These are phyloP conservation scores for Gonapodya sp. DNA, from an alignment of 192 early-diverging fungal species.

Conservation along the genomic window DNA sequence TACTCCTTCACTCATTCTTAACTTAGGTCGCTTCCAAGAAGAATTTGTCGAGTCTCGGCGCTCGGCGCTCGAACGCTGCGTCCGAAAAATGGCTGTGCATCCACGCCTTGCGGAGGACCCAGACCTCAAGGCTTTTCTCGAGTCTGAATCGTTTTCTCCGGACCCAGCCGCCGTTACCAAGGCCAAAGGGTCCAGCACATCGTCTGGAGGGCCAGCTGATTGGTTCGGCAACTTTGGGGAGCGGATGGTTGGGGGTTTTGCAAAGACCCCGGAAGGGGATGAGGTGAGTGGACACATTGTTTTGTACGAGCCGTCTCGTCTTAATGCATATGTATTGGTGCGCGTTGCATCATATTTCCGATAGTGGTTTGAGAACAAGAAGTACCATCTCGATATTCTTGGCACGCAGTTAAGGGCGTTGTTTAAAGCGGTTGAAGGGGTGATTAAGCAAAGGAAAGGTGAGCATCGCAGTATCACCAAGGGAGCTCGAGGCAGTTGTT, in stretches of 20 bases:
- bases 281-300: too few species aligned
- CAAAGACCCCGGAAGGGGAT: neutral
- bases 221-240: neutral
- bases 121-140: constrained; percentile 77
- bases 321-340: neutral
- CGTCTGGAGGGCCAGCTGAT: neutral
- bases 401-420: constrained; percentile 71
- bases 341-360: constrained; percentile 50
- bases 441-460: constrained; percentile 33
- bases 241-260: neutral
- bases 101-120: constrained; percentile 72
- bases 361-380: constrained; percentile 69
- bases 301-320: too few species aligned
- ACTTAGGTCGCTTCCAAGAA: constrained; percentile 81
- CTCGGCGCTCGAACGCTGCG: constrained; percentile 70
- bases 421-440: constrained; percentile 64
- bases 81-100: constrained; percentile 70
- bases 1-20: too few species aligned
- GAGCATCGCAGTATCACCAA: neutral
- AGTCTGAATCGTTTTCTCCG: constrained; percentile 71
- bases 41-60: constrained; percentile 89
- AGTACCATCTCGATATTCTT: constrained; percentile 60
- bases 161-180: constrained; percentile 18
- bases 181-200: neutral
- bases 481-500: neutral